Evolutionary conservation across 371 early-diverging fungal genomes (phyloP), one percentile per base, ranked within the genome.

Genomic region (Mortierella sp.): DNA sequence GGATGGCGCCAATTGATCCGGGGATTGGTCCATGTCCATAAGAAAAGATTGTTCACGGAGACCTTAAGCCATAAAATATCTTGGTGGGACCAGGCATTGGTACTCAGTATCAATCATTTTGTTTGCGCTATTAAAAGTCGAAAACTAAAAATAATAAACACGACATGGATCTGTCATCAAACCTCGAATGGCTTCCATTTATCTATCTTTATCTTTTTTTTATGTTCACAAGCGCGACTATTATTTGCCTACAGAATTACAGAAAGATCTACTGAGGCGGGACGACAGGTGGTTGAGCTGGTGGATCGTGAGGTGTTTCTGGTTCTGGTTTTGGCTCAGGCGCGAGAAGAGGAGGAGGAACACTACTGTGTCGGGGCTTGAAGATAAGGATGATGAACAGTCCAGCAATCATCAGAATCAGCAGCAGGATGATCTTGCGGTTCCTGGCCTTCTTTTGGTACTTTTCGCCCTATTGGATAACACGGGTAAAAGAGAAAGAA

Each of bases 361-460:
- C 48, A 29, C 39, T 55, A 31, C 39, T 58, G 63, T 67, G 77
- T 40, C 66, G 70, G 10, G 91, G 92, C 52, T 93, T 94, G 79
- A 93, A 89, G 64, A 93, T 90, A 50, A 94, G 83, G 50, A 92
- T 86, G 50, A 92, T 87, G 71, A 94, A 87, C 26, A 93, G 77
- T 26, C 91, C 80, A 44, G 87, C 80, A 48, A 94, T 93, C 41
- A 92, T 66, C 10, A 93, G 76, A 37, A 91, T 87, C 22, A 94
- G 86, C 34, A 93, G 70, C 14, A 93, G 81, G 31, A 94, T 93
- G 31, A 92, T 82, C 81, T 92, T 91, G 31, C 93, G 86, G 64
- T 89, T 91, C 73, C 92, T 82, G 24, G 91, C 88, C 74, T 88
- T 89, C 70, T 89, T 93, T 87, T 93, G 93, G 81, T 92, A 93